Base-by-base conservation (phyloP, 768 basidiomycete species). In the Trametes elegans region DNA sequence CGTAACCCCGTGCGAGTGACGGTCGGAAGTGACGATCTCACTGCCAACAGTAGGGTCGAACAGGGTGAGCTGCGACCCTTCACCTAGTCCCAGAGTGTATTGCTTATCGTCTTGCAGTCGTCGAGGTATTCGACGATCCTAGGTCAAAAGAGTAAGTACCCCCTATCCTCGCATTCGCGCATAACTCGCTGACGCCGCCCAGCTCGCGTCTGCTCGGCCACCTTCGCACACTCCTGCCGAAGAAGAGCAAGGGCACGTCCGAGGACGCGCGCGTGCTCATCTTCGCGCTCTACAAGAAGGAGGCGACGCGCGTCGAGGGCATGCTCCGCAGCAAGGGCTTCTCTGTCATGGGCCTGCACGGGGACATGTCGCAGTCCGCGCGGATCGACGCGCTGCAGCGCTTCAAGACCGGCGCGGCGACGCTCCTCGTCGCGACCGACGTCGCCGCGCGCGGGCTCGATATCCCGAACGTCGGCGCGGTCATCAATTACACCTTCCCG, bases 401-500 rank as follows among this genome's bases (percentile, higher is more conserved):
- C 49, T 99, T 99, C 76, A 86, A 93, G 69, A 81, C 77, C 28
- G 96, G 95, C 2, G 79, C 76, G 46, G 88, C 84, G 7, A 83
- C 85, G 36, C 67, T 98, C 24, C 77, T 98, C 59, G 96, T 99
- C 46, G 97, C 97, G 8, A 99, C 93, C 21, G 97, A 99, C 68
- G 97, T 99, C 8, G 97, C 97, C 6, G 94, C 97, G 41, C 84
- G 97, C 49, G 97, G 97, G 8, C 75, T 99, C 60, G 97, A 99
- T 75, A 98, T 99, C 64, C 95, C 97, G 2, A 87, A 96, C 66
- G 97, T 99, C 27, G 90, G 84, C 23, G 81, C 87, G 23, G 97
- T 99, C 42, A 83, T 98, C 69, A 97, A 98, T 73, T 96, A 97
- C 66, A 95, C 91, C n/a, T 98, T 95, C 74, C 96, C 96, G 35